phyloP scores from a whole-genome alignment of 1,284 basidiomycete species.

The Papiliotrema terrestris region DNA sequence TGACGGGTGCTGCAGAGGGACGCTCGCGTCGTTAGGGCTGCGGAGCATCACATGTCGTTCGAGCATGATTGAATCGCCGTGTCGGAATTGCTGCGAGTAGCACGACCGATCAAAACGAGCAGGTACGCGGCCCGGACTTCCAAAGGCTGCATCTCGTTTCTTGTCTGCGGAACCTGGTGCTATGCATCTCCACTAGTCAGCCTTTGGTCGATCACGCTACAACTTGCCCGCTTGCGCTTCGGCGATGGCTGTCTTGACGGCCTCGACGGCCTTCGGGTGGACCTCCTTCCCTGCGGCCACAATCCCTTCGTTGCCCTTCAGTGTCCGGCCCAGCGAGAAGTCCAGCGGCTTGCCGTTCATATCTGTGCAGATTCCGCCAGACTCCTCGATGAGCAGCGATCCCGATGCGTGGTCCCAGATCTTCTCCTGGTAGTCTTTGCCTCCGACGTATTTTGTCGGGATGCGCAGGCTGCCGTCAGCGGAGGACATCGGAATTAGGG shows the following conservation, averaged over 20 bases:
- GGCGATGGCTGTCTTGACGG: slow-evolving; percentile 64
- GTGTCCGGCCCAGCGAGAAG: slow-evolving; percentile 81
- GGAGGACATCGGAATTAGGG: not conserved
- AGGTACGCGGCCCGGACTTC: too few relatives aligned
- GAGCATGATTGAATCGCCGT: too few relatives aligned
- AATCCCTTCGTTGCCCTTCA: slow-evolving; percentile 83
- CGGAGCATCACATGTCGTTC: too few relatives aligned
- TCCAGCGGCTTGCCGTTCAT: slow-evolving; percentile 74
- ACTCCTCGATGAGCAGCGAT: slow-evolving; percentile 77
- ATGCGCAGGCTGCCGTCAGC: slow-evolving; percentile 60
- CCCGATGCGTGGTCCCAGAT: slow-evolving; percentile 98
- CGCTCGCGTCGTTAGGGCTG: too few relatives aligned
- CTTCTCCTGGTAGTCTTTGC: slow-evolving; percentile 77
- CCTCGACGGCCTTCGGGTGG: slow-evolving; percentile 67
- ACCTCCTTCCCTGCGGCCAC: slow-evolving; percentile 68
- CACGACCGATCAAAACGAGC: too few relatives aligned
- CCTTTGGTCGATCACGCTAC: slow-evolving; percentile 1
- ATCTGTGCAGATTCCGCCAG: slow-evolving; percentile 82
- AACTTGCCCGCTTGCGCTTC: slow-evolving; percentile 41
- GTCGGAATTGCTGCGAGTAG: too few relatives aligned
- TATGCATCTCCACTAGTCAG: too few relatives aligned
- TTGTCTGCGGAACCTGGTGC: too few relatives aligned
- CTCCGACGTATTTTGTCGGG: slow-evolving; percentile 62
- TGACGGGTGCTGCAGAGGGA: too few relatives aligned
- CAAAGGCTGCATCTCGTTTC: too few relatives aligned